Base-by-base conservation (phyloP, 208 protist species). In the Endotrypanum monterogeii region DNA sequence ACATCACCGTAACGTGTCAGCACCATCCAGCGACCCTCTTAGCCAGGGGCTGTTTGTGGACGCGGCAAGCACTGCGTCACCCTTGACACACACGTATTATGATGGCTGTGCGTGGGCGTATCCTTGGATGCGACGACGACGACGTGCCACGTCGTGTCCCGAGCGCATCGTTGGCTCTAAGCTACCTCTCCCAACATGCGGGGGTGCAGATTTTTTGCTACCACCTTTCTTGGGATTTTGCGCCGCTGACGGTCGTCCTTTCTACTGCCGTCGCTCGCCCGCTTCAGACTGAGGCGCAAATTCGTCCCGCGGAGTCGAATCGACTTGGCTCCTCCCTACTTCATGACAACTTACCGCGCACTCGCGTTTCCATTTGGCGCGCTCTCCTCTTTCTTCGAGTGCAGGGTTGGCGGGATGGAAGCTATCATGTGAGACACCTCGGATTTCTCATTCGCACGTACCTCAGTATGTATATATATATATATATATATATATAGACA, bases 161-260 rank as follows among this genome's bases (percentile, higher is more conserved):
- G 69, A 80, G 46, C 75, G 75, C 28, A 25, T 68, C 11, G 16
- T 68, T 1, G 30, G 63, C 39, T 50, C 63, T 18, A 16, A 20
- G 32, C 11, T 25, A 3, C 18, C 6, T 65, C 3, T 30, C 60
- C 46, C 35, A 5, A 11, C 51, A 28, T 1, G 35, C 23, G 14
- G 25, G 28, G 20, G 9, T 1, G 11, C 37, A 32, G n/a, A 51
- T 23, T 80, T 60, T 44, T 12, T 30, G 1, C 54, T 80, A 14
- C 75, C 75, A 3, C 23, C 62, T 9, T 80, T 80, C 62, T 74
- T 63, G 9, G 68, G 74, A 1, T 79, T 79, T 25, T 79, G 74
- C 39, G 68, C 74, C 51, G 74, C 74, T 50, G 67, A 74, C n/a
- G 68, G 74, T 0, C 46, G 41, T 37, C 61, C 74, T 30, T 57